A percentile compares a stretch with the other conserved stretches of the same genome.
Conservation (phyloP, 257 asterid genomes). For the Solanum raphanifolium region DNA sequence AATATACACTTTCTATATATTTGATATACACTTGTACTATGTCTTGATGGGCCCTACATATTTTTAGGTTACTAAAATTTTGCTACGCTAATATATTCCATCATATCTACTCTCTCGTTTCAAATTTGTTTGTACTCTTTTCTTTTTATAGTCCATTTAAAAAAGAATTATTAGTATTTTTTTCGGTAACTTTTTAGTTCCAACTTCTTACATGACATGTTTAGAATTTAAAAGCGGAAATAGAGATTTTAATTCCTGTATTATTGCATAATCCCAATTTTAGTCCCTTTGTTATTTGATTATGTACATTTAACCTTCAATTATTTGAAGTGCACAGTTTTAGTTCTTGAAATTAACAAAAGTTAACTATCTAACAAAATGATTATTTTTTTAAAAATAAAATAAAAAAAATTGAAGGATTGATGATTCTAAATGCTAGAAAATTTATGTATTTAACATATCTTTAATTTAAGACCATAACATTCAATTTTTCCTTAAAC, state of each 20-base stretch:
- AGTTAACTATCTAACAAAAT: too few relatives aligned
- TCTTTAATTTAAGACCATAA: not conserved
- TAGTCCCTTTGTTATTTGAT: too few relatives aligned
- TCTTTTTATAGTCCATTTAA: not conserved
- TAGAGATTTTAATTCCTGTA: too few relatives aligned
- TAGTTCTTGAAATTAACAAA: not conserved
- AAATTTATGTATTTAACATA: not conserved
- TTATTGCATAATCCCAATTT: not conserved
- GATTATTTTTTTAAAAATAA: too few relatives aligned
- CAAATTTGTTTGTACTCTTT: not conserved
- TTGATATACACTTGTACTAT: not conserved
- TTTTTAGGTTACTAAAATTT: not conserved
- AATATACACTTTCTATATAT: not conserved
- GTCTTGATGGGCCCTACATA: not conserved
- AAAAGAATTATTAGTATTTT: not conserved
- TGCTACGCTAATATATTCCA: not conserved
- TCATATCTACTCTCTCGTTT: not conserved
- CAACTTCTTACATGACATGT: not conserved
- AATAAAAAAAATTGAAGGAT: too few relatives aligned
- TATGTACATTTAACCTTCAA: not conserved
- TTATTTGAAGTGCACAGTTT: not conserved
- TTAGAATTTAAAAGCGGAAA: not conserved
- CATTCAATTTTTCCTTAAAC: not conserved
- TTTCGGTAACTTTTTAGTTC: accelerated
- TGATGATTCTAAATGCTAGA: too few relatives aligned